phyloP scores from a whole-genome alignment of 2,329 filamentous ascomycete genomes.

The Sclerotiophoma versabilis region DNA sequence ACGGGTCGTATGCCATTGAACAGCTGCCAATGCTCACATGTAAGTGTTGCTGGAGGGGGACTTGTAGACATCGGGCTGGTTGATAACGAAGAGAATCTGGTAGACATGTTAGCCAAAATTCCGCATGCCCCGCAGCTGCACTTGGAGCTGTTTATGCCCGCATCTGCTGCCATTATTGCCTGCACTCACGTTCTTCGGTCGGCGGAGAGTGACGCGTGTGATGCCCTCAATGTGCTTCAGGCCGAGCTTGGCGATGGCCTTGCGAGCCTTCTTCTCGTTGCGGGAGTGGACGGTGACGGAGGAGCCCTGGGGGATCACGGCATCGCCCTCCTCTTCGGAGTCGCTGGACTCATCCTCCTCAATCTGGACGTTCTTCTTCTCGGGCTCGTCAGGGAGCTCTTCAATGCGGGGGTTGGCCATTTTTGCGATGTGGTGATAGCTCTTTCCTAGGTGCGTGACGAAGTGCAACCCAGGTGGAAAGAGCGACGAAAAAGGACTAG shows the following conservation, averaged over 20 bases:
- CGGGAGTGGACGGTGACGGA: slow-evolving; percentile 93
- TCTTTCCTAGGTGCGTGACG: slow-evolving; percentile 8
- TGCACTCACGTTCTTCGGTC: slow-evolving; percentile 93
- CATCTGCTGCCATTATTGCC: slow-evolving; percentile 25
- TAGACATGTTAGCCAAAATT: slow-evolving; percentile 27
- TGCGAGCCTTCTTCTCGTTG: slow-evolving; percentile 99
- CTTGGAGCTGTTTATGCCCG: slow-evolving; percentile 13
- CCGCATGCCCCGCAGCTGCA: slow-evolving; percentile 14
- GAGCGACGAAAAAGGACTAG: slow-evolving; percentile 5
- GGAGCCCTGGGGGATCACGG: slow-evolving; percentile 80
- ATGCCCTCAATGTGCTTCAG: slow-evolving; percentile 96
- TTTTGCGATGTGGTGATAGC: slow-evolving; percentile 54
- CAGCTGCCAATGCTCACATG: slow-evolving; percentile 74
- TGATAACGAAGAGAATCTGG: slow-evolving; percentile 99
- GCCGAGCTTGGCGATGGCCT: slow-evolving; percentile 98
- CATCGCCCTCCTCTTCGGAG: slow-evolving; percentile 72
- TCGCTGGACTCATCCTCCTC: slow-evolving; percentile 76
- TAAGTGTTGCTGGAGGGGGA: slow-evolving; percentile 99
- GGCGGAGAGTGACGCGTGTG: slow-evolving; percentile 94
- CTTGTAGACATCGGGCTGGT: slow-evolving; percentile 99
- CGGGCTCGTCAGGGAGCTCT: slow-evolving; percentile 89
- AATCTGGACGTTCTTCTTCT: slow-evolving; percentile 78
- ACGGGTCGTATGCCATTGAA: slow-evolving; percentile 15
- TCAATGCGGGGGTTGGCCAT: slow-evolving; percentile 99
- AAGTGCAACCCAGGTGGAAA: not conserved